Percentiles rank a stretch among this genome's conserved stretches.
These are phyloP conservation scores for Elongisporangium undulatum DNA, from an alignment of 352 stramenopile species.

Conservation along the genomic window DNA sequence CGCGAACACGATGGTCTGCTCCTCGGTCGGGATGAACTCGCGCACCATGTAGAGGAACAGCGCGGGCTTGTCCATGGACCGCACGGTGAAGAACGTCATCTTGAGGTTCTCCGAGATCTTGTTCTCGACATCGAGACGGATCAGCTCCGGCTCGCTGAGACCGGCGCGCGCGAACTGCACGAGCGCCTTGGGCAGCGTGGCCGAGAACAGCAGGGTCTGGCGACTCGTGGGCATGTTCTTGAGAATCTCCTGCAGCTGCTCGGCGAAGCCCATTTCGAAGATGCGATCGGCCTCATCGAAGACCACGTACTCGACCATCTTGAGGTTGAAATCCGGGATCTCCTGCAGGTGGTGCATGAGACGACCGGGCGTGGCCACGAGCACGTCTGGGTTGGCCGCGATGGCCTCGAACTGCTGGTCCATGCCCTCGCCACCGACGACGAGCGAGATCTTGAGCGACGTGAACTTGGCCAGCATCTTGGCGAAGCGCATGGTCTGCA, in stretches of 20 bases:
- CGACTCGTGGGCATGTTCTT: slow-evolving; percentile 84
- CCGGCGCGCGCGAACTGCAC: slow-evolving; percentile 98
- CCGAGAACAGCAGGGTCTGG: slow-evolving; percentile 93
- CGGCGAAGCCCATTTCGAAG: slow-evolving; percentile 99
- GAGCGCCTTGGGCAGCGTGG: slow-evolving; percentile 96
- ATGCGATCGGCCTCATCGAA: slow-evolving; percentile 99
- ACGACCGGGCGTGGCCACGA: slow-evolving; percentile 93
- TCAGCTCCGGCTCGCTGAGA: slow-evolving; percentile 95
- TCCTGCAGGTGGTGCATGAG: slow-evolving; percentile 94
- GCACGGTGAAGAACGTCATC: slow-evolving; percentile 96
- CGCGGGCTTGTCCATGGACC: slow-evolving; percentile 93
- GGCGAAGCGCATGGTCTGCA: slow-evolving; percentile 94
- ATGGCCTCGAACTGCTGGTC: slow-evolving; percentile 98
- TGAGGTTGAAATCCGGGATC: slow-evolving; percentile 93
- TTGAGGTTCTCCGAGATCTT: slow-evolving; percentile 98
- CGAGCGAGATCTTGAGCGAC: slow-evolving; percentile 87
- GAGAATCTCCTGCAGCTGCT: slow-evolving; percentile 95
- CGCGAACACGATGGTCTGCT: slow-evolving; percentile 98
- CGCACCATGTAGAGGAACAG: slow-evolving; percentile 96
- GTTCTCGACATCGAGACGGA: slow-evolving; percentile 97
- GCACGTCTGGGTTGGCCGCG: slow-evolving; percentile 89
- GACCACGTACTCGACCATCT: slow-evolving; percentile 90
- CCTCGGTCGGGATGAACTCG: slow-evolving; percentile 89
- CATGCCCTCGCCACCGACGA: slow-evolving; percentile 98
- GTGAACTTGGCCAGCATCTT: slow-evolving; percentile 92